A percentile compares a stretch with the other conserved stretches of the same genome.
Conservation (phyloP, 164 flowering plant genomes). For the Umbilicus rupestris region DNA sequence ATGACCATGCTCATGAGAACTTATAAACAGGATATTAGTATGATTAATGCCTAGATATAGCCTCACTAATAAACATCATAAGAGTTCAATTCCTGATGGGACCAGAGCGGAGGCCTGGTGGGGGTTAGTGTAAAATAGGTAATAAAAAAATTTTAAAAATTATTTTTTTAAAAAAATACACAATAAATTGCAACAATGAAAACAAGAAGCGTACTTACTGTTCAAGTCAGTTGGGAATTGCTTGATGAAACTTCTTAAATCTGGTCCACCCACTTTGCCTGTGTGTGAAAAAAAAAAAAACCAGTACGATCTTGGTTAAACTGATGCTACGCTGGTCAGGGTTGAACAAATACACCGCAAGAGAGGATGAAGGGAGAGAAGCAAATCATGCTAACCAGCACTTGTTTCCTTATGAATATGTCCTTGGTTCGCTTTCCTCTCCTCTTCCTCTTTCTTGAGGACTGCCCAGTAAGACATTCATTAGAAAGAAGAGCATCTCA, state of each 20-base stretch:
- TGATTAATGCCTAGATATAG: too few species aligned
- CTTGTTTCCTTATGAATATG: conserved; percentile 19
- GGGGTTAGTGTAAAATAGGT: too few species aligned
- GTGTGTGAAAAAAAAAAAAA: neutral
- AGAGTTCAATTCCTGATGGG: too few species aligned
- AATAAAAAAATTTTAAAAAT: too few species aligned
- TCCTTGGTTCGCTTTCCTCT: conserved; percentile 47
- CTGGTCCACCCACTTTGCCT: conserved; percentile 79
- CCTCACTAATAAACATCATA: too few species aligned
- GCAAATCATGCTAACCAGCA: conserved; percentile 34
- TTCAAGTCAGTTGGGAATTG: conserved; percentile 59
- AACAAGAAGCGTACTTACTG: conserved; percentile 28
- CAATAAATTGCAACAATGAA: neutral
- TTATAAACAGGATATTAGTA: too few species aligned
- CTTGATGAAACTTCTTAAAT: conserved; percentile 69
- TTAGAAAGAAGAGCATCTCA: conserved; percentile 10
- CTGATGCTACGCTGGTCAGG: neutral
- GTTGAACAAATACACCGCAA: neutral
- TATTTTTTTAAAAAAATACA: neutral
- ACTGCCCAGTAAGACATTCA: conserved; percentile 23
- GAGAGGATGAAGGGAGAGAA: neutral
- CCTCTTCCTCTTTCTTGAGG: conserved; percentile 84
- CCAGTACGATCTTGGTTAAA: neutral
- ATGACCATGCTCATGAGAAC: too few species aligned
- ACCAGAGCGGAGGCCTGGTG: too few species aligned